Percentiles rank a stretch among this genome's conserved stretches.
These are phyloP conservation scores for Auricularia heimuer DNA, from an alignment of 768 basidiomycete species.

Conservation along the genomic window DNA sequence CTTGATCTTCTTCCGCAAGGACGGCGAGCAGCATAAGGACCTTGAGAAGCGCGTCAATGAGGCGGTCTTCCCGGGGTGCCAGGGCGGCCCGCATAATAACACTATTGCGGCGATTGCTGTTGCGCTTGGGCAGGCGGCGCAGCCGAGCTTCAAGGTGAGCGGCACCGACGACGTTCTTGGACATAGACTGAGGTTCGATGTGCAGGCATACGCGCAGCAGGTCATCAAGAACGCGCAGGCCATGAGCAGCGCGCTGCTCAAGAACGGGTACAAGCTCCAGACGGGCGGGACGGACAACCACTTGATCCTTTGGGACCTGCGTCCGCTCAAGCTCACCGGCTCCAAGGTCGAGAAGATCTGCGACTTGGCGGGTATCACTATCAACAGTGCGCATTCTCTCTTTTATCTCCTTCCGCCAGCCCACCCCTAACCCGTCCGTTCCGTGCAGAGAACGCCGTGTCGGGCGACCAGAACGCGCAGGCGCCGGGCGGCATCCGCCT, in stretches of 20 bases:
- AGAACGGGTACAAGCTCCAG: slow-evolving; percentile 89
- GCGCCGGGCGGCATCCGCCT: slow-evolving; percentile 96
- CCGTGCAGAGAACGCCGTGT: slow-evolving; percentile 81
- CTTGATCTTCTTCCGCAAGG: slow-evolving; percentile 96
- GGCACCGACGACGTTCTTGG: no score
- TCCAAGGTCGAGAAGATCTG: slow-evolving; percentile 98
- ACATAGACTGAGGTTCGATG: no score
- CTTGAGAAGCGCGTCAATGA: slow-evolving; percentile 96
- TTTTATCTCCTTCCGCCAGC: background rate
- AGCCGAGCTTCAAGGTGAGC: slow-evolving; percentile 65
- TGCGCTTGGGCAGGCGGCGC: slow-evolving; percentile 79
- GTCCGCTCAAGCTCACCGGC: slow-evolving; percentile 92
- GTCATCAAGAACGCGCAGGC: slow-evolving; percentile 82
- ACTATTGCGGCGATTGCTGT: slow-evolving; percentile 95
- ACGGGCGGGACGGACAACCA: slow-evolving; percentile 97
- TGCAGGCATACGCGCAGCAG: slow-evolving; percentile 71
- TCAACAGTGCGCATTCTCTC: slow-evolving; percentile 60
- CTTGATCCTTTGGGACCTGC: slow-evolving; percentile 93
- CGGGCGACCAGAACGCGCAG: slow-evolving; percentile 80
- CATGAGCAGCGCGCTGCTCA: slow-evolving; percentile 60
- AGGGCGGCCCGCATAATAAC: slow-evolving; percentile 99
- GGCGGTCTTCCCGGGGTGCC: slow-evolving; percentile 99
- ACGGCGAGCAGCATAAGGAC: slow-evolving; percentile 68
- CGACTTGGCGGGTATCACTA: slow-evolving; percentile 91
- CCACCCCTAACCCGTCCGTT: background rate